phyloP scores from a whole-genome alignment of 768 basidiomycete species.

The Sutorius australiensis region DNA sequence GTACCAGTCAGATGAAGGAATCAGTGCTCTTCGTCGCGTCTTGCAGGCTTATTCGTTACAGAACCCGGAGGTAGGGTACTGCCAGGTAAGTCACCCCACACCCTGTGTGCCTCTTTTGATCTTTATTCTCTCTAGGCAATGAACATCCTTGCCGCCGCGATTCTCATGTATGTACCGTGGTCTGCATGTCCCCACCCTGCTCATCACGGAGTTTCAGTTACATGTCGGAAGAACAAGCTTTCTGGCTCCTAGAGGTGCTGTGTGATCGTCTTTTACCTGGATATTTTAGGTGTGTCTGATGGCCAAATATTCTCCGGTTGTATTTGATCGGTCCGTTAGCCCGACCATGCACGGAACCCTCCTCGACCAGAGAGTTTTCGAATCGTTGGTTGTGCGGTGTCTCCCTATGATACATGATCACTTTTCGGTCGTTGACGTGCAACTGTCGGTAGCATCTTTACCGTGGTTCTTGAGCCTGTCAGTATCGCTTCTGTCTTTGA shows the following conservation, averaged over 20 bases:
- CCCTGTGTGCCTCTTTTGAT: not conserved
- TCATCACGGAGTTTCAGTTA: slow-evolving; percentile 52
- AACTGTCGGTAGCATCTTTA: slow-evolving; percentile 92
- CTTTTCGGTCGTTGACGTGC: slow-evolving; percentile 87
- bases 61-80: slow-evolving; percentile 93
- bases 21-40: slow-evolving; percentile 79
- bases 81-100: slow-evolving; percentile 55
- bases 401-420: slow-evolving; percentile 93
- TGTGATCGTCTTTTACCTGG: slow-evolving; percentile 94
- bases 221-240: slow-evolving; percentile 98
- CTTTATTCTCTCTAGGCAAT: slow-evolving; percentile 59
- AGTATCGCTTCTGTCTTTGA: slow-evolving; percentile 36
- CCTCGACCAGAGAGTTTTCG: slow-evolving; percentile 97
- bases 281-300: slow-evolving; percentile 77
- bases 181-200: not conserved
- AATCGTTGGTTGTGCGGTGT: slow-evolving; percentile 84
- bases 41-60: slow-evolving; percentile 93
- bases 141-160: slow-evolving; percentile 97
- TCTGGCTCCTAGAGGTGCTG: slow-evolving; percentile 93
- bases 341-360: slow-evolving; percentile 99
- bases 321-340: slow-evolving; percentile 37
- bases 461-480: slow-evolving; percentile 98
- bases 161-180: slow-evolving; percentile 64
- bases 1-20: slow-evolving; percentile 88
- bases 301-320: not conserved